A percentile compares a stretch with the other conserved stretches of the same genome.
Evolutionary conservation across 2,329 filamentous ascomycete species (phyloP).

Genomic region (Penicillium occitanis): DNA sequence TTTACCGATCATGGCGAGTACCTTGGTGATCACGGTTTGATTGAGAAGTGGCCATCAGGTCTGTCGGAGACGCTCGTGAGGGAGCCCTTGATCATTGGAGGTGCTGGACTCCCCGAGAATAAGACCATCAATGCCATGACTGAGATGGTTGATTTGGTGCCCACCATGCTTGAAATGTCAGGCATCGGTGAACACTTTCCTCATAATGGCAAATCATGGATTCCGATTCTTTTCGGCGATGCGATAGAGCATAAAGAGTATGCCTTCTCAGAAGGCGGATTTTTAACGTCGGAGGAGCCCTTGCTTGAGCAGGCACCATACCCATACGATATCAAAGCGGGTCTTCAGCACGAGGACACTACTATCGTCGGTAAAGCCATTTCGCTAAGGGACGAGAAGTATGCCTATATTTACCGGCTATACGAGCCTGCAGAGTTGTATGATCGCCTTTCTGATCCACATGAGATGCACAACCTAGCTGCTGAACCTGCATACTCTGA

Average conservation of each 20-base stretch:
- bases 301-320: slow-evolving; percentile 47
- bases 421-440: slow-evolving; percentile 51
- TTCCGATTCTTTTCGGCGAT: slow-evolving; percentile 31
- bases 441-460: slow-evolving; percentile 37
- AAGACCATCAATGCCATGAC: slow-evolving; percentile 37
- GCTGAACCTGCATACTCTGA: neutral
- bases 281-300: slow-evolving; percentile 47
- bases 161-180: slow-evolving; percentile 45
- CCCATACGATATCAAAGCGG: slow-evolving; percentile 50
- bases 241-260: slow-evolving; percentile 36
- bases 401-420: slow-evolving; percentile 48
- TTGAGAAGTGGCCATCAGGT: slow-evolving; percentile 53
- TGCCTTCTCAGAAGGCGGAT: slow-evolving; percentile 49
- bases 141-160: slow-evolving; percentile 51
- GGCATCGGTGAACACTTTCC: slow-evolving; percentile 42
- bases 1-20: slow-evolving; percentile 45
- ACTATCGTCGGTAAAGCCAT: slow-evolving; percentile 47
- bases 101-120: slow-evolving; percentile 41
- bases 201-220: slow-evolving; percentile 43
- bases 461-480: slow-evolving; percentile 32
- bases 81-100: slow-evolving; percentile 48
- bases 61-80: slow-evolving; percentile 45
- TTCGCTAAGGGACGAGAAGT: slow-evolving; percentile 25
- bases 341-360: slow-evolving; percentile 49
- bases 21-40: slow-evolving; percentile 49